Conservation (phyloP, 495 filamentous ascomycete species). For the Daldinia caldariorum region DNA sequence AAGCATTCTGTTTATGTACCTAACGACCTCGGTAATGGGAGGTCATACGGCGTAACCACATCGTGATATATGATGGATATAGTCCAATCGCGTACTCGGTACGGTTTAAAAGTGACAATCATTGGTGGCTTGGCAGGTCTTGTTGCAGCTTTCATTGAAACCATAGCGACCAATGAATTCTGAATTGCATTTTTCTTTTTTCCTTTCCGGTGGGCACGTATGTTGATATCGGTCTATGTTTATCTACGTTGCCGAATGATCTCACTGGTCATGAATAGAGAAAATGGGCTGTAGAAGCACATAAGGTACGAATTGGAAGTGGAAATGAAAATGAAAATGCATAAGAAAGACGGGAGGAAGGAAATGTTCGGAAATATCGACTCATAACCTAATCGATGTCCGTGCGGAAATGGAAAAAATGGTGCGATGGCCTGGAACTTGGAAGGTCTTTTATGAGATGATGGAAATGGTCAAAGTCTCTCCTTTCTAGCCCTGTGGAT, state of each 20-base stretch:
- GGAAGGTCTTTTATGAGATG: not conserved
- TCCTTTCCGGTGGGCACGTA: not conserved
- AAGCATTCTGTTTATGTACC: too few species aligned
- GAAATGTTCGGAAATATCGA: not conserved
- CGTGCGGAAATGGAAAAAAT: constrained; percentile 14
- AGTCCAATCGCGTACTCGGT: not conserved
- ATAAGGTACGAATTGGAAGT: too few species aligned
- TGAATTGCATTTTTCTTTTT: not conserved
- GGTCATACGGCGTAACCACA: not conserved
- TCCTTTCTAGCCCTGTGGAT: not conserved
- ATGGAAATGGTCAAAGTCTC: not conserved
- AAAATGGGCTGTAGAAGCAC: not conserved
- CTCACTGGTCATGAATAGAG: constrained; percentile 1
- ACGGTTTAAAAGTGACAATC: not conserved
- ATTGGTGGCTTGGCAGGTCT: constrained; percentile 1
- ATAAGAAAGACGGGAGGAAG: not conserved
- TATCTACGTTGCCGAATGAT: not conserved
- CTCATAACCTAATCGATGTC: not conserved
- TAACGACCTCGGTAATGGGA: not conserved
- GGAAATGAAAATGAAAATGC: too few species aligned
- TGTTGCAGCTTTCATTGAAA: not conserved
- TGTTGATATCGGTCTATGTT: not conserved
- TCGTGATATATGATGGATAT: constrained; percentile 8
- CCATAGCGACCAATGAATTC: not conserved
- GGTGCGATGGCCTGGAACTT: not conserved